Percentiles rank a stretch among this genome's conserved stretches.
These are phyloP conservation scores for Lasiodiplodia gonubiensis DNA, from an alignment of 2,329 filamentous ascomycete genomes.

Conservation along the genomic window DNA sequence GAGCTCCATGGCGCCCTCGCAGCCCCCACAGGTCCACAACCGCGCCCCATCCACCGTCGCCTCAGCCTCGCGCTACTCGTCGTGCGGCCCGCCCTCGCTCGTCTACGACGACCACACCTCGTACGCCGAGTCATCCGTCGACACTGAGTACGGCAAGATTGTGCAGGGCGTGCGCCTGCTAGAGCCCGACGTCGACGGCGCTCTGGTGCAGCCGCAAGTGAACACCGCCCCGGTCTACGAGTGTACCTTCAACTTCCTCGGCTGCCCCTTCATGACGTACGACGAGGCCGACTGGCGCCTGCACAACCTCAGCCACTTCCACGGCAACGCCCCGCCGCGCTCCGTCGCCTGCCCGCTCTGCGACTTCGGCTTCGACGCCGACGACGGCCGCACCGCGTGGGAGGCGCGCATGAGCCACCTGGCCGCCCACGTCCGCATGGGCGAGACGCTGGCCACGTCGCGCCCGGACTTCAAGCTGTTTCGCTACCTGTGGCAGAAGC, in stretches of 20 bases:
- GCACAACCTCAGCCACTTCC: constrained; percentile 43
- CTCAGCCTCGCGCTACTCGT: constrained; percentile 22
- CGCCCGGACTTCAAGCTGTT: constrained; percentile 41
- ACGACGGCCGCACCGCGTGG: constrained; percentile 35
- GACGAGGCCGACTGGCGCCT: constrained; percentile 37
- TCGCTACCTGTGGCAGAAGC: constrained; percentile 39
- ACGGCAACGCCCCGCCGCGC: constrained; percentile 40
- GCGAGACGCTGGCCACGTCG: constrained; percentile 36
- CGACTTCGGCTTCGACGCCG: constrained; percentile 35
- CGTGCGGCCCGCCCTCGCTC: constrained; percentile 23
- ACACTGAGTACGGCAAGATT: constrained; percentile 35
- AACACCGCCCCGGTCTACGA: constrained; percentile 34
- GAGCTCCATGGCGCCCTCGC: constrained; percentile 25
- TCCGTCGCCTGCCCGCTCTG: constrained; percentile 42
- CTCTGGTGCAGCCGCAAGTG: constrained; percentile 34
- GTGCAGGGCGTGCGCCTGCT: constrained; percentile 35
- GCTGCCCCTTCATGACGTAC: constrained; percentile 36
- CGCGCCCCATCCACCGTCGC: neutral
- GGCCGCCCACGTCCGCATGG: constrained; percentile 36
- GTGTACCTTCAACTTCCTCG: constrained; percentile 44
- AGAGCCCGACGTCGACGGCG: constrained; percentile 37
- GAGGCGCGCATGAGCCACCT: constrained; percentile 39
- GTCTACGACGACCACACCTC: constrained; percentile 21
- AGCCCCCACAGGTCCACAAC: constrained; percentile 20
- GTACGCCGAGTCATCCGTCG: constrained; percentile 33